Base-by-base conservation (phyloP, 257 asterid genomes). In the Gentiana straminea region DNA sequence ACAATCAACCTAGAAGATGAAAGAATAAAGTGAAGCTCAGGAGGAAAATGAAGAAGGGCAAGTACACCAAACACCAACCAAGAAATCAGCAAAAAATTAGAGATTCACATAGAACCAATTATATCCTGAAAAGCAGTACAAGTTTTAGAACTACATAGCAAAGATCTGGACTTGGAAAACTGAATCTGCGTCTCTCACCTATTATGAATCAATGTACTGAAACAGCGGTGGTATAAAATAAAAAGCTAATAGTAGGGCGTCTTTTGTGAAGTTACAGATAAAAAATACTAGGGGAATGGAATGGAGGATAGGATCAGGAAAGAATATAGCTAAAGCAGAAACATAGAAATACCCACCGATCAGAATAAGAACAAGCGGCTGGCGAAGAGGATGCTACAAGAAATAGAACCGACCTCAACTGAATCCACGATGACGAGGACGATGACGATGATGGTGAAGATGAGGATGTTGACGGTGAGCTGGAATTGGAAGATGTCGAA, bases 391-490 rank as follows among this genome's bases (percentile, higher is more conserved):
- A 85, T 54, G 95, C 86, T 54, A 85, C 86, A 51, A 89, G 69
- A 74, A 79, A 85, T 67, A 85, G 76, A 70, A 85, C 91, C 84
- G 97, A 89, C 83, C 97, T 85, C 84, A 89, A 76, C 69, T 85
- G 90, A 75, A 83, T 79, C 97, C 95, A 85, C 73, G 95, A 81
- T 50, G 83, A 79, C 55, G 96, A 74, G 58, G 77, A 79, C 34
- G 94, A 24, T 24, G 24, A 24, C 24, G 24, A 24, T 24, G 24
- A 24, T 24, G 24, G 24, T 24, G 24, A 76, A 45, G 91, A 77
- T 2, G 96, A 73, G 5, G 75, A 88, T 7, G 46, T 41, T 52
- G 93, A 76, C 68, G 86, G 74, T 43, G 95, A 80, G 72, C 84
- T 76, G 50, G 90, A 74, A 76, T 86, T 83, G 49, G 97, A 80